Percentiles rank a stretch among this genome's conserved stretches.
phyloP scores from a whole-genome alignment of 1,284 basidiomycete genomes.

The Puccinia hordei region DNA sequence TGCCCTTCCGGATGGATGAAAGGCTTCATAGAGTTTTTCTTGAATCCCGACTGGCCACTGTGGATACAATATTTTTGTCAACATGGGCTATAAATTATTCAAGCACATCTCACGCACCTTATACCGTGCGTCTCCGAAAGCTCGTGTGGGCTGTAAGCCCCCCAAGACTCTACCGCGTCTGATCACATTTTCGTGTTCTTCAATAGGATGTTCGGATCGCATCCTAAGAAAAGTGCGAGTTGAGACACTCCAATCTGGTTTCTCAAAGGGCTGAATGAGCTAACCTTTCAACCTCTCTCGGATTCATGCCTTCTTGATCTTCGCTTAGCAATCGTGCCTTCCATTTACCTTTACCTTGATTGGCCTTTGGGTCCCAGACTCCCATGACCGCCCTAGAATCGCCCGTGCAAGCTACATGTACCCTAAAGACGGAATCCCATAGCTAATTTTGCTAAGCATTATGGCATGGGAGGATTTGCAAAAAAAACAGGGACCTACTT shows the following conservation, averaged over 20 bases:
- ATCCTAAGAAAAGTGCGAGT: slow-evolving; percentile 66
- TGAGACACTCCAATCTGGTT: background rate
- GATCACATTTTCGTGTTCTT: slow-evolving; percentile 80
- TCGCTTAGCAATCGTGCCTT: slow-evolving; percentile 86
- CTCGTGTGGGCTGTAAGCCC: slow-evolving; percentile 88
- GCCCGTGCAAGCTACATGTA: slow-evolving; percentile 89
- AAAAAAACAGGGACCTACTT: slow-evolving; percentile 23
- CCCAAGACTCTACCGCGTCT: slow-evolving; percentile 72
- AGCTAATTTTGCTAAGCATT: slow-evolving; percentile 38
- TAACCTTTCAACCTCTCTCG: slow-evolving; percentile 67
- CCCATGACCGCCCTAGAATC: slow-evolving; percentile 96
- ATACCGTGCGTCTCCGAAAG: slow-evolving; percentile 69
- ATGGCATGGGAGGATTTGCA: background rate
- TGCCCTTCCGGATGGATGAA: slow-evolving; percentile 58
- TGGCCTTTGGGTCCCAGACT: slow-evolving; percentile 65
- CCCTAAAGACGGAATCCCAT: slow-evolving; percentile 46
- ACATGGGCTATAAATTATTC: slow-evolving; percentile 51
- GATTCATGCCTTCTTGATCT: slow-evolving; percentile 93
- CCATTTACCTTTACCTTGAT: slow-evolving; percentile 67
- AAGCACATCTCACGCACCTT: slow-evolving; percentile 62
- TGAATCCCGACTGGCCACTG: slow-evolving; percentile 67
- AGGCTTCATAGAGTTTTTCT: slow-evolving; percentile 59
- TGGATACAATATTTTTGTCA: slow-evolving; percentile 59
- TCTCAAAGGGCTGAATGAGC: background rate
- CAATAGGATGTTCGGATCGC: slow-evolving; percentile 74